Percentiles rank a stretch among this genome's conserved stretches.
phyloP scores from a whole-genome alignment of 139 green algal species.

The Closterium sp. region DNA sequence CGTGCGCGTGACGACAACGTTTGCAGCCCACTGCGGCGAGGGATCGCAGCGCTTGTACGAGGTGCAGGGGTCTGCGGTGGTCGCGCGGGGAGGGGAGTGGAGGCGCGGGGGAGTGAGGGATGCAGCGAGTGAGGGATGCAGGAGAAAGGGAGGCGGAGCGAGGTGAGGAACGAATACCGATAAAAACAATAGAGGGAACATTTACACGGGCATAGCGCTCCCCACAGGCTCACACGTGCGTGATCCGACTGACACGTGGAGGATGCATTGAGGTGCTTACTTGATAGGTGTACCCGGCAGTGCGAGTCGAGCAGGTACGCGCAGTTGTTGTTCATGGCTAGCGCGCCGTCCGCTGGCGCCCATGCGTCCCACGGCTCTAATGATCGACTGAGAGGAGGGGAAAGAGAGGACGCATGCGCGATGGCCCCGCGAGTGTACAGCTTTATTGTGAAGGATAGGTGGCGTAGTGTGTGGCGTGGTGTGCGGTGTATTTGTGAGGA shows the following conservation, averaged over 20 bases:
- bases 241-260: background rate
- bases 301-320: background rate
- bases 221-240: no score
- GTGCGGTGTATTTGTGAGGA: no score
- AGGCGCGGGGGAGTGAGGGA: background rate
- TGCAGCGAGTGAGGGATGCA: background rate
- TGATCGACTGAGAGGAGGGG: background rate
- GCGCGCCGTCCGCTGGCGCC: background rate
- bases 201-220: no score
- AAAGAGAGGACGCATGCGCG: background rate
- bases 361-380: background rate
- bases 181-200: no score
- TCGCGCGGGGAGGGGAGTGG: no score
- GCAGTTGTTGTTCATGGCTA: background rate
- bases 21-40: background rate
- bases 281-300: background rate
- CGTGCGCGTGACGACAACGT: background rate
- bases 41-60: background rate
- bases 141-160: background rate
- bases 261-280: background rate
- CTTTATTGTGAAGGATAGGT: background rate
- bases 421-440: background rate
- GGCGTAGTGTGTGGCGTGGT: background rate
- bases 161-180: no score
- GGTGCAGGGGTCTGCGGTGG: background rate